These are phyloP conservation scores for Zizania palustris DNA, from an alignment of 202 grass and related monocot genomes.

Conservation along the genomic window DNA sequence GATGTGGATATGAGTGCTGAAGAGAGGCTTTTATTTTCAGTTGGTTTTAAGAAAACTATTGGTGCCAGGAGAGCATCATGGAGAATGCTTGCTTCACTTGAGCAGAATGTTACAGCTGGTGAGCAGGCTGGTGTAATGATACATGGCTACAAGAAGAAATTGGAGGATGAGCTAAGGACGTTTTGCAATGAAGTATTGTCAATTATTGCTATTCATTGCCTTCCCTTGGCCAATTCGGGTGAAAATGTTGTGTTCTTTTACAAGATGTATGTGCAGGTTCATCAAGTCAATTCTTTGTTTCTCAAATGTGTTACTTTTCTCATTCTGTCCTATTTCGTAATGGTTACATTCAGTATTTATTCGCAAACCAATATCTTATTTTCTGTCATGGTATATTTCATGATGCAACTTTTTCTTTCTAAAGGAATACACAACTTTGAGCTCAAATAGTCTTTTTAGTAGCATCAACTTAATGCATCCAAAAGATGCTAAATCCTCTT, in stretches of 20 bases:
- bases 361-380: background rate
- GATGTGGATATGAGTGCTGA: slow-evolving; percentile 84
- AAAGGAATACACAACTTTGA: slow-evolving; percentile 14
- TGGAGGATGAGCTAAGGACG: slow-evolving; percentile 73
- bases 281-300: slow-evolving; percentile 13
- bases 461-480: background rate
- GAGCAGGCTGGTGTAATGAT: slow-evolving; percentile 50
- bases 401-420: background rate
- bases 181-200: slow-evolving; percentile 87
- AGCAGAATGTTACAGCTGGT: slow-evolving; percentile 48
- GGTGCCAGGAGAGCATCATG: slow-evolving; percentile 74
- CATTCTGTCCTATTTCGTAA: background rate
- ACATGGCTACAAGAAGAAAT: slow-evolving; percentile 62
- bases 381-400: slow-evolving; percentile 25
- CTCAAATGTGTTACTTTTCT: background rate
- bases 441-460: slow-evolving; percentile 10
- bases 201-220: slow-evolving; percentile 84
- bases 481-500: slow-evolving; percentile 17
- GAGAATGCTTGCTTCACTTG: slow-evolving; percentile 67
- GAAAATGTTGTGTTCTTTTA: slow-evolving; percentile 88
- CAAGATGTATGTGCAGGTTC: slow-evolving; percentile 74
- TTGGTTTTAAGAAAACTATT: slow-evolving; percentile 82
- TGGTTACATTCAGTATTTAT: slow-evolving; percentile 30
- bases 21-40: slow-evolving; percentile 77
- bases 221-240: slow-evolving; percentile 64